Conservation (phyloP, 306 rosid species). For the Astragalus membranaceus region DNA sequence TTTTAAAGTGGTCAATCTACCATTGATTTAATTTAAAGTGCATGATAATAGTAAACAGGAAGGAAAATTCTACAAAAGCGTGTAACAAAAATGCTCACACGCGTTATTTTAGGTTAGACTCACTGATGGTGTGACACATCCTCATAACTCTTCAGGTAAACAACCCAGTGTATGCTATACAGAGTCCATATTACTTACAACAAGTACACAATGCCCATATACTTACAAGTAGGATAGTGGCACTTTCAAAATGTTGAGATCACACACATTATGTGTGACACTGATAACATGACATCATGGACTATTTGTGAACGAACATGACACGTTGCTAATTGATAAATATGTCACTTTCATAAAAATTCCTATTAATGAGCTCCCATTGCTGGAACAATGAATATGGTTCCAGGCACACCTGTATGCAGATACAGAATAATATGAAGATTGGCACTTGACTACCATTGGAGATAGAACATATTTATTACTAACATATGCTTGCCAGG, state of each 20-base stretch:
- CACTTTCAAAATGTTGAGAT: conserved; percentile 15
- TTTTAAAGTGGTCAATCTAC: too few relatives aligned
- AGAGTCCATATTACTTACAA: conserved; percentile 30
- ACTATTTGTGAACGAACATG: not conserved
- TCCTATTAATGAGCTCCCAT: not conserved
- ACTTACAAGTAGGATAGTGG: conserved; percentile 22
- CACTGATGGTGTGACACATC: conserved; percentile 18
- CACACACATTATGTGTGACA: conserved; percentile 10
- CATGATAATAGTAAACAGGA: not conserved
- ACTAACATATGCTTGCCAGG: not conserved
- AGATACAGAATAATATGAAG: not conserved
- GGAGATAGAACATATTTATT: not conserved
- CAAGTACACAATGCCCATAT: conserved; percentile 30
- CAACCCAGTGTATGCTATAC: conserved; percentile 29
- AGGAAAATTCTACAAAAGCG: not conserved
- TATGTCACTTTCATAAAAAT: conserved; percentile 10
- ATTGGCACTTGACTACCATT: not conserved
- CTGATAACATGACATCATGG: conserved; percentile 17
- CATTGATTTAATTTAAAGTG: too few relatives aligned
- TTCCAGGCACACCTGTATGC: conserved; percentile 7
- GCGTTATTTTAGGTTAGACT: conserved; percentile 20
- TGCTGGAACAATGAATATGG: conserved; percentile 4
- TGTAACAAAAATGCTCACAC: not conserved
- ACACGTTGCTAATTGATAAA: conserved; percentile 16
- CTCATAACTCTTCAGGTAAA: conserved; percentile 5